Conservation (phyloP, 345 rosid genomes). For the Cardamine resedifolia region DNA sequence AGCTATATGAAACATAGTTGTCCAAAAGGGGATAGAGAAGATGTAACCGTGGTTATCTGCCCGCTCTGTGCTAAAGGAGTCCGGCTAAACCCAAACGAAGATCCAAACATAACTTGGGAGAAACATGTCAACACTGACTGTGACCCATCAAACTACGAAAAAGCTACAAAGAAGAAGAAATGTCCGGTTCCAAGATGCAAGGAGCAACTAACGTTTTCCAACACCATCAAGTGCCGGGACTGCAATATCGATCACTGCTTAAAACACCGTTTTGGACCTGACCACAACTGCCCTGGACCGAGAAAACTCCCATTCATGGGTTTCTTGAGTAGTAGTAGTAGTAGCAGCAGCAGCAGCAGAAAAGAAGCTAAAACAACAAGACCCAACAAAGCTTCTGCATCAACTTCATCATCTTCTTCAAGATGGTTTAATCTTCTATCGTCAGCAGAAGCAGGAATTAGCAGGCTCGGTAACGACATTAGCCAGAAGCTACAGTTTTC, state of each 20-base stretch:
- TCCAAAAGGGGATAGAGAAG: conserved; percentile 65
- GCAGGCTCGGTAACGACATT: conserved; percentile 61
- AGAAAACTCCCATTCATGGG: conserved; percentile 60
- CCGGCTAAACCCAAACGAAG: conserved; percentile 62
- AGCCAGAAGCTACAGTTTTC: conserved; percentile 64
- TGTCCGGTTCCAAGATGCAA: conserved; percentile 87
- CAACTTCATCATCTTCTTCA: conserved; percentile 45
- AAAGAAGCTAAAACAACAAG: conserved; percentile 48
- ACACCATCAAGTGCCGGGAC: conserved; percentile 83
- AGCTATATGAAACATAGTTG: conserved; percentile 69
- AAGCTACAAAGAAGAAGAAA: conserved; percentile 80
- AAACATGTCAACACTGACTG: conserved; percentile 71
- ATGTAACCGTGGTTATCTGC: conserved; percentile 80
- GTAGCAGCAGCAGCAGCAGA: conserved; percentile 47
- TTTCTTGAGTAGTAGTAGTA: conserved; percentile 43
- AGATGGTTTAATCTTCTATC: conserved; percentile 76
- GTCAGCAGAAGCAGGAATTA: conserved; percentile 76
- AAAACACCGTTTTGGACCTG: conserved; percentile 89
- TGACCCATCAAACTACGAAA: conserved; percentile 89
- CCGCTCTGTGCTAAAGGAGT: conserved; percentile 90
- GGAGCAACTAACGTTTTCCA: conserved; percentile 79
- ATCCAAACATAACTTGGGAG: conserved; percentile 83
- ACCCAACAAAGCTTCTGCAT: conserved; percentile 31
- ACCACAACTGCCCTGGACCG: conserved; percentile 77
- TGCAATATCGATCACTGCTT: conserved; percentile 82